Evolutionary conservation across 495 filamentous ascomycete species (phyloP).

Genomic region (Rhizodiscina lignyota): DNA sequence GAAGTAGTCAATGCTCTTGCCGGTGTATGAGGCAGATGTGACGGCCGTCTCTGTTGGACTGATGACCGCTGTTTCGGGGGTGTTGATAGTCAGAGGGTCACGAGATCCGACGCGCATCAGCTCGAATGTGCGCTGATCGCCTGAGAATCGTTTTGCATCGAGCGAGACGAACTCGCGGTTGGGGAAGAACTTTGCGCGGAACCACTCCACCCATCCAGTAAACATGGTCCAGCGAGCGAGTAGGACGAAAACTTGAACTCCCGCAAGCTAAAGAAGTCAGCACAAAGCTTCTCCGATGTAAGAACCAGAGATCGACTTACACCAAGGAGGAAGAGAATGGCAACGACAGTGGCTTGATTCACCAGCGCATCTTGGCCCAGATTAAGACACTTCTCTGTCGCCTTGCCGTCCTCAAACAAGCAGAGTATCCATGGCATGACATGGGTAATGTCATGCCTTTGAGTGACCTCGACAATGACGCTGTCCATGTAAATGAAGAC

Average conservation of each 20-base stretch:
- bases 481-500: constrained; percentile 78
- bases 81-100: background rate
- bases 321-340: constrained; percentile 64
- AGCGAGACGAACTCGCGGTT: constrained; percentile 71
- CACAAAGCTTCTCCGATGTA: no score
- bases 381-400: constrained; percentile 48
- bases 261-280: constrained; percentile 42
- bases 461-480: no score
- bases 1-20: constrained; percentile 26
- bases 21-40: constrained; percentile 21
- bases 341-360: constrained; percentile 59
- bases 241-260: constrained; percentile 69
- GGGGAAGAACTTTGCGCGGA: constrained; percentile 26
- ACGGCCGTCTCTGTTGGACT: constrained; percentile 14
- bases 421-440: constrained; percentile 52
- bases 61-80: constrained; percentile 22
- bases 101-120: constrained; percentile 41
- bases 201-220: constrained; percentile 60
- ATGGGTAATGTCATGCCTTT: constrained; percentile 30
- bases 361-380: constrained; percentile 42
- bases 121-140: constrained; percentile 60
- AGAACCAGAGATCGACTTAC: constrained; percentile 28
- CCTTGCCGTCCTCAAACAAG: constrained; percentile 36
- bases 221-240: constrained; percentile 72
- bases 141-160: constrained; percentile 51